Evolutionary conservation across 352 stramenopile species (phyloP).

Genomic region (Peronospora farinosa): DNA sequence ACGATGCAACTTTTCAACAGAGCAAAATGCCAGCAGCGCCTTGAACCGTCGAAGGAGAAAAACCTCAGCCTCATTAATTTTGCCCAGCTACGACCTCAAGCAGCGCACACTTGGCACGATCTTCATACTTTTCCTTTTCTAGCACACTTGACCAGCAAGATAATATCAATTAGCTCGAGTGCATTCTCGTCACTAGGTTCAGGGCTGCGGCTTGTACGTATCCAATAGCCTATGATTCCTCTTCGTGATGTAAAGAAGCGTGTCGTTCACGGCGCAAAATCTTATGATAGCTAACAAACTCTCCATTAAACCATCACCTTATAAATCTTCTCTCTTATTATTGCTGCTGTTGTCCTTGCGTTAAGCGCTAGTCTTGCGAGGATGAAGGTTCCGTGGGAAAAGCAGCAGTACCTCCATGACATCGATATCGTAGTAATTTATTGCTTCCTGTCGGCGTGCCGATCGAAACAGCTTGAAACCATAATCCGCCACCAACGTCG

Average conservation of each 20-base stretch:
- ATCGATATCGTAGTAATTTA: slow-evolving; percentile 51
- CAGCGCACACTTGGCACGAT: slow-evolving; percentile 37
- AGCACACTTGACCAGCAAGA: slow-evolving; percentile 76
- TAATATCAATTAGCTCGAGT: slow-evolving; percentile 66
- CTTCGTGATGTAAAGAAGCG: slow-evolving; percentile 15
- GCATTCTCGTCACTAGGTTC: slow-evolving; percentile 19
- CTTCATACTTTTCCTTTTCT: slow-evolving; percentile 35
- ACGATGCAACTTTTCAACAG: slow-evolving; percentile 56
- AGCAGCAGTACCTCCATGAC: slow-evolving; percentile 57
- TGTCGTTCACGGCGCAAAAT: slow-evolving; percentile 45
- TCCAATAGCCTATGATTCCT: slow-evolving; percentile 1
- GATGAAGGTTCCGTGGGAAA: slow-evolving; percentile 65
- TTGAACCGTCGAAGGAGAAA: slow-evolving; percentile 63
- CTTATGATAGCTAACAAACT: slow-evolving; percentile 49
- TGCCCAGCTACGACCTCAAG: slow-evolving; percentile 42
- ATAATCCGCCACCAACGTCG: slow-evolving; percentile 48
- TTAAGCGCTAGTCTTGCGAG: slow-evolving; percentile 37
- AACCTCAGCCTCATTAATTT: slow-evolving; percentile 67
- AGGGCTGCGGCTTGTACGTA: slow-evolving; percentile 6
- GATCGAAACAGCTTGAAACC: slow-evolving; percentile 49
- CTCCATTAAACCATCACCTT: slow-evolving; percentile 44
- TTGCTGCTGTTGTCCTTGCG: slow-evolving; percentile 26
- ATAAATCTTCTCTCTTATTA: slow-evolving; percentile 19
- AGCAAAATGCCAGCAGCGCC: slow-evolving; percentile 65
- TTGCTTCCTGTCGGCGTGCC: slow-evolving; percentile 30